Conservation (phyloP, 2,329 filamentous ascomycete genomes). For the Cladosporium oxysporum region DNA sequence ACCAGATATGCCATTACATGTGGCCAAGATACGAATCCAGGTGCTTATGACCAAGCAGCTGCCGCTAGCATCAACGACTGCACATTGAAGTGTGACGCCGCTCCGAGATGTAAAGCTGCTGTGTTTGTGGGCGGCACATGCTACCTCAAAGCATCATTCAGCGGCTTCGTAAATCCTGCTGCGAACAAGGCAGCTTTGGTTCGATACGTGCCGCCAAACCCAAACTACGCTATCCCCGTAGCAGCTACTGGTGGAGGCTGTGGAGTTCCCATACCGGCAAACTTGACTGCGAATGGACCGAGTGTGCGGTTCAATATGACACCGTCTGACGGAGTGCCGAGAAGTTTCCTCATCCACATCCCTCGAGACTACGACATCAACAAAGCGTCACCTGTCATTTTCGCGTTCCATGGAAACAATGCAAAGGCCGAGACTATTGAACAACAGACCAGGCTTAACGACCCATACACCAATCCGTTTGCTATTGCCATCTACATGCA, state of each 20-base stretch:
- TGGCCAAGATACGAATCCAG: conserved; percentile 23
- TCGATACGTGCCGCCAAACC: conserved; percentile 26
- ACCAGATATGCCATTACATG: conserved; percentile 26
- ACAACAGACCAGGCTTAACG: conserved; percentile 45
- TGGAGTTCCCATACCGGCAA: conserved; percentile 26
- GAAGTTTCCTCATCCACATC: conserved; percentile 42
- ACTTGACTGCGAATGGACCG: conserved; percentile 25
- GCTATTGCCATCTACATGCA: conserved; percentile 48
- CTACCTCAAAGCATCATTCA: conserved; percentile 28
- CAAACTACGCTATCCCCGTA: conserved; percentile 24
- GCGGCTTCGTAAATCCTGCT: background rate
- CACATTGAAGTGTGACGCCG: conserved; percentile 24
- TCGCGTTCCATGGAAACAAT: conserved; percentile 48
- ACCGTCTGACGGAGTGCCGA: conserved; percentile 31
- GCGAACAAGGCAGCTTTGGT: conserved; percentile 19
- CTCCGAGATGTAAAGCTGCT: conserved; percentile 22
- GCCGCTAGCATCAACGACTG: conserved; percentile 23
- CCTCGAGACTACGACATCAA: conserved; percentile 42
- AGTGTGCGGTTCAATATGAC: conserved; percentile 25
- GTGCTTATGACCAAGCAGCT: background rate
- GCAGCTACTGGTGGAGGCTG: conserved; percentile 31
- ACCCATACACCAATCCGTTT: conserved; percentile 44
- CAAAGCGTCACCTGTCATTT: conserved; percentile 43
- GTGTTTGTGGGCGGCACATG: conserved; percentile 23
- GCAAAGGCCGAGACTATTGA: conserved; percentile 42